Evolutionary conservation across 495 filamentous ascomycete genomes (phyloP).

Genomic region (Tuber aestivum): DNA sequence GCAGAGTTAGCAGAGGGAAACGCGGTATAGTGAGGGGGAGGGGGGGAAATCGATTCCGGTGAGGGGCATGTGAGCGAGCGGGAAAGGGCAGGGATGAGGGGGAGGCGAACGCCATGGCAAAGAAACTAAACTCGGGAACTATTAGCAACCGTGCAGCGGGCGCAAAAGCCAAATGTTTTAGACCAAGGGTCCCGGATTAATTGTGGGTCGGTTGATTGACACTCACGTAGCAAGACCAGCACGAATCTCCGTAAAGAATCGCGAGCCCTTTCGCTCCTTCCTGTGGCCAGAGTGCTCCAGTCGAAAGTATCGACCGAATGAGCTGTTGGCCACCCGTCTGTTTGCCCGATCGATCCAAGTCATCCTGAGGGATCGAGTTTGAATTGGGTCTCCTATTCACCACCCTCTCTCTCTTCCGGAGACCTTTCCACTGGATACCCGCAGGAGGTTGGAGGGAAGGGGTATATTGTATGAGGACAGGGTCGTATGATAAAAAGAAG

Average conservation of each 20-base stretch:
- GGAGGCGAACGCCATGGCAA: slow-evolving; percentile 83
- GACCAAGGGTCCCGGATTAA: neutral
- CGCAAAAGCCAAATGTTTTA: neutral
- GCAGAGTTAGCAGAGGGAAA: slow-evolving; percentile 9
- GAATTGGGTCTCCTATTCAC: neutral
- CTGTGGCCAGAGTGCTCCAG: slow-evolving; percentile 68
- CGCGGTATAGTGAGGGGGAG: neutral
- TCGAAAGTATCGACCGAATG: slow-evolving; percentile 65
- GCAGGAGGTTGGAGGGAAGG: neutral
- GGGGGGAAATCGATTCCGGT: slow-evolving; percentile 17
- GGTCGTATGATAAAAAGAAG: neutral
- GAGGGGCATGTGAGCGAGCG: slow-evolving; percentile 40
- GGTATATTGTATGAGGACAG: neutral
- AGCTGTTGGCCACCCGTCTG: slow-evolving; percentile 36
- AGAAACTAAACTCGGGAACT: slow-evolving; percentile 49
- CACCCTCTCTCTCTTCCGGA: neutral
- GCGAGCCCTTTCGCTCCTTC: slow-evolving; percentile 64
- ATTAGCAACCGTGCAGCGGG: slow-evolving; percentile 11
- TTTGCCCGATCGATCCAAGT: slow-evolving; percentile 41
- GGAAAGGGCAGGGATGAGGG: slow-evolving; percentile 44
- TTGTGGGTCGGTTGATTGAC: neutral
- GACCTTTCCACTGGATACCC: neutral
- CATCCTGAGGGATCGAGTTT: slow-evolving; percentile 17
- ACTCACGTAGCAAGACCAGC: slow-evolving; percentile 63
- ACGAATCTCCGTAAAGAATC: slow-evolving; percentile 72